Percentiles rank a stretch among this genome's conserved stretches.
Conservation (phyloP, 768 basidiomycete species). For the Mycena metata region DNA sequence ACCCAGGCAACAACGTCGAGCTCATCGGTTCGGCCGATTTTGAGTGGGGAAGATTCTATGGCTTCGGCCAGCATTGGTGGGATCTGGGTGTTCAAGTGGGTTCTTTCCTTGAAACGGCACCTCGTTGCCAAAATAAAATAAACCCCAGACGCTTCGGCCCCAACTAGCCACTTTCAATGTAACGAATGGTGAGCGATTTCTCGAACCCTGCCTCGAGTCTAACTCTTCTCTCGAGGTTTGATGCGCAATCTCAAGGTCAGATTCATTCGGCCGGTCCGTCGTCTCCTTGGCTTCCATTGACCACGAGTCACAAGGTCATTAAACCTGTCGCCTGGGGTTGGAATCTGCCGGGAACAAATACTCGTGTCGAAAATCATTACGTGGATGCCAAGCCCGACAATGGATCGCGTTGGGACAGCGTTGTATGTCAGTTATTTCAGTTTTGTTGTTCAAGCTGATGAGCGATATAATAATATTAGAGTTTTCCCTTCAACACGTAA, state of each 20-base stretch:
- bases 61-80: constrained; percentile 67
- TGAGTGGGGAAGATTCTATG: constrained; percentile 58
- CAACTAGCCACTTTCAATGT: constrained; percentile 64
- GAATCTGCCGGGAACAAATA: constrained; percentile 56
- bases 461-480: constrained; percentile 39
- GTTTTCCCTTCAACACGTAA: constrained; percentile 61
- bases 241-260: constrained; percentile 44
- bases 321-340: constrained; percentile 66
- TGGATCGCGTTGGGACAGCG: constrained; percentile 52
- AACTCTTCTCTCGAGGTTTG: constrained; percentile 12
- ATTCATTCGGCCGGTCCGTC: neutral
- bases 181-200: constrained; percentile 49
- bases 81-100: constrained; percentile 58
- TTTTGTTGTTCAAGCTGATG: constrained; percentile 6
- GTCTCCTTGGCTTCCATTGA: constrained; percentile 50
- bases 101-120: neutral
- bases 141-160: constrained; percentile 53
- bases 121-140: neutral
- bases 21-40: constrained; percentile 56
- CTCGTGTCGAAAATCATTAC: constrained; percentile 55
- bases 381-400: constrained; percentile 58
- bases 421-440: constrained; percentile 41
- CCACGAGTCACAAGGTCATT: constrained; percentile 51
- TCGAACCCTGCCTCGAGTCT: neutral
- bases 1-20: constrained; percentile 52